Evolutionary conservation across 495 filamentous ascomycete species (phyloP).

Genomic region (Aspergillus sclerotiicarbonarius): DNA sequence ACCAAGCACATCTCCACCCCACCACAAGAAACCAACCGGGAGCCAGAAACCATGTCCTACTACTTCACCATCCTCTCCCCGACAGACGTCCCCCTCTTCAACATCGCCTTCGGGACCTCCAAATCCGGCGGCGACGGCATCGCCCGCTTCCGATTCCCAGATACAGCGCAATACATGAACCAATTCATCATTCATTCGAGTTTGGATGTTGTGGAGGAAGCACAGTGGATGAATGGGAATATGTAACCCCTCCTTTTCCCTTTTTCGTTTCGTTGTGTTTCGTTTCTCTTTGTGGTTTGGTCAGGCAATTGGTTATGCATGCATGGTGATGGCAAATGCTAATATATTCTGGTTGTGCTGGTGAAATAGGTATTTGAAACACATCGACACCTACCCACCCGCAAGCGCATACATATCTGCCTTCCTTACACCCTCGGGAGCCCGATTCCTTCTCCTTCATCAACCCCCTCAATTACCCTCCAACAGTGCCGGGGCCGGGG

Average conservation of each 20-base stretch:
- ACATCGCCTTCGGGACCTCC: constrained; percentile 92
- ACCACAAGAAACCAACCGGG: background rate
- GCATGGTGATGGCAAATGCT: background rate
- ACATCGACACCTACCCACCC: constrained; percentile 83
- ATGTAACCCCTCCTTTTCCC: constrained; percentile 54
- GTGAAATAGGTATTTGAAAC: constrained; percentile 79
- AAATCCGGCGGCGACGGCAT: constrained; percentile 92
- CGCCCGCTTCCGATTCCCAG: constrained; percentile 70
- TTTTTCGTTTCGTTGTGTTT: background rate
- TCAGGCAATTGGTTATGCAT: too few relatives aligned
- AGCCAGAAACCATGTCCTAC: constrained; percentile 69
- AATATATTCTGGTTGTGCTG: background rate
- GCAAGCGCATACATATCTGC: constrained; percentile 80
- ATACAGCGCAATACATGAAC: constrained; percentile 87
- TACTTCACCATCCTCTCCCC: constrained; percentile 95
- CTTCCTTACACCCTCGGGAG: constrained; percentile 74
- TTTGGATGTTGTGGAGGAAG: constrained; percentile 91
- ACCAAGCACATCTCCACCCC: background rate
- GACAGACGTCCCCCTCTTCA: constrained; percentile 91
- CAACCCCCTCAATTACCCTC: constrained; percentile 58
- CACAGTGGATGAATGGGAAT: constrained; percentile 81
- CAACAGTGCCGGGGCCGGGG: constrained; percentile 11
- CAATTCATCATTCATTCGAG: constrained; percentile 94
- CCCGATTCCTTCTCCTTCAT: constrained; percentile 85
- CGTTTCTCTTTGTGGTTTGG: background rate